Evolutionary conservation across 768 basidiomycete species (phyloP), one percentile per base, ranked within the genome.

Genomic region (Psilocybe subaeruginosa): DNA sequence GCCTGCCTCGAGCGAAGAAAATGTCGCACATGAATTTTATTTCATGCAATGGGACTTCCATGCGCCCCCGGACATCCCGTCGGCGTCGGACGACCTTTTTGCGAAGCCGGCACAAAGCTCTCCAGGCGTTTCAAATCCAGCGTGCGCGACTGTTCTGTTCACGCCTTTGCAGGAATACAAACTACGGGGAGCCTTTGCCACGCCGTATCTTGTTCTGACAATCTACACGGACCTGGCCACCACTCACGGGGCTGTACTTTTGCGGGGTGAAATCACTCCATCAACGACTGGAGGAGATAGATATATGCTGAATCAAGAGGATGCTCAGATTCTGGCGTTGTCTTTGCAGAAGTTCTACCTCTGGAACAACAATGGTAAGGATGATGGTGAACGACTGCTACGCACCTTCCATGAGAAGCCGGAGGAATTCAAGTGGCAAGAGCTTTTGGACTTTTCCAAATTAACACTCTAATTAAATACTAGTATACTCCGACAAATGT

Each of bases 111-210:
- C 66, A 33, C 58, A 67, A 17, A 68, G 61, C 33, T 59, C 67
- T 29, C 64, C 68, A 4, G 68, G 70, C 12, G 64, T 70, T 45
- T 59, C 73, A 9, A 85, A 85, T 65, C 84, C 86, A 14, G 79
- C 77, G 54, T 77, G 76, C 2, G 86, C 95, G 5, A 95, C 95
- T 0, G 82, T 97, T 55, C 80, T 99, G 37, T 97, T 97, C 79
- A 95, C 97, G 0, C 92, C 96, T 2, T 81, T 99, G 46, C 89
- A 91, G 66, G 97, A 98, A 76, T 99, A 93, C 84, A 97, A 97
- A 74, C 75, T 87, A 59, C 88, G 91, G 43, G 82, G 83, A 55
- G 82, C 89, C 16, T 98, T 90, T 73, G 92, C 97, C 6, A 95
- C 94, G 4, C 96, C 97, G 1, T 92, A 94, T 70, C 82, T 99